phyloP scores from a whole-genome alignment of 495 filamentous ascomycete species.

The Talaromyces liani region DNA sequence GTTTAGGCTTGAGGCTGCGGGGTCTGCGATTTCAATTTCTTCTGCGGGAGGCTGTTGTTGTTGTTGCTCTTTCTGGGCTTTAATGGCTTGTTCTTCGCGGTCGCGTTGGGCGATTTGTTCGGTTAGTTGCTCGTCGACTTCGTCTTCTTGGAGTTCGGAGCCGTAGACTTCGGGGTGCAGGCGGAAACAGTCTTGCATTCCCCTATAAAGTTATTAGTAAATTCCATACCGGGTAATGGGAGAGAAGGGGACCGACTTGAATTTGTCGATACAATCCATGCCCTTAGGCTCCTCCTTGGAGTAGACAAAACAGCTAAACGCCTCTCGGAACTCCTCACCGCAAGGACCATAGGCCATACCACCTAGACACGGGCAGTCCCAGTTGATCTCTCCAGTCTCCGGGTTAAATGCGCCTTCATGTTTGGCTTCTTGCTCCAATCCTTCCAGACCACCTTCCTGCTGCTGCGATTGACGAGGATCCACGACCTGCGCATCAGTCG shows the following conservation, averaged over 20 bases:
- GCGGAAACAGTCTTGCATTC: slow-evolving; percentile 96
- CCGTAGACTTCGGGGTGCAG: slow-evolving; percentile 87
- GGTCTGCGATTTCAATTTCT: slow-evolving; percentile 10
- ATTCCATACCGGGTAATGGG: not conserved
- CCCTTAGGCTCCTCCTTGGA: slow-evolving; percentile 95
- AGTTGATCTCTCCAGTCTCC: slow-evolving; percentile 99
- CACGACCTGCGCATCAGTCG: slow-evolving; percentile 1
- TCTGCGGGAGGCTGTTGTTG: slow-evolving; percentile 6
- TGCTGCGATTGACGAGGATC: not conserved
- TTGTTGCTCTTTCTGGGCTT: slow-evolving; percentile 6
- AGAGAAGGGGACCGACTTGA: slow-evolving; percentile 58
- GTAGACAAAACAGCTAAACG: slow-evolving; percentile 97
- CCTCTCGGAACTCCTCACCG: slow-evolving; percentile 86
- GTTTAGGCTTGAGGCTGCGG: slow-evolving; percentile 7
- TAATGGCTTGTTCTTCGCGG: slow-evolving; percentile 8
- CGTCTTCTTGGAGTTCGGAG: slow-evolving; percentile 80
- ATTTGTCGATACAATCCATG: slow-evolving; percentile 96
- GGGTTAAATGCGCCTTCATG: slow-evolving; percentile 92
- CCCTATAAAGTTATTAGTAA: slow-evolving; percentile 38
- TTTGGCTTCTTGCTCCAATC: slow-evolving; percentile 70
- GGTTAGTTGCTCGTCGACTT: slow-evolving; percentile 31
- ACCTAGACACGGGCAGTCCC: slow-evolving; percentile 96
- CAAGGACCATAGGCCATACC: slow-evolving; percentile 97
- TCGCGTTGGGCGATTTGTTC: slow-evolving; percentile 11
- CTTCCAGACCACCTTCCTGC: slow-evolving; percentile 25